Percentiles rank a stretch among this genome's conserved stretches.
Evolutionary conservation across 257 asterid species (phyloP).

Genomic region (Solanum pinnatisectum): DNA sequence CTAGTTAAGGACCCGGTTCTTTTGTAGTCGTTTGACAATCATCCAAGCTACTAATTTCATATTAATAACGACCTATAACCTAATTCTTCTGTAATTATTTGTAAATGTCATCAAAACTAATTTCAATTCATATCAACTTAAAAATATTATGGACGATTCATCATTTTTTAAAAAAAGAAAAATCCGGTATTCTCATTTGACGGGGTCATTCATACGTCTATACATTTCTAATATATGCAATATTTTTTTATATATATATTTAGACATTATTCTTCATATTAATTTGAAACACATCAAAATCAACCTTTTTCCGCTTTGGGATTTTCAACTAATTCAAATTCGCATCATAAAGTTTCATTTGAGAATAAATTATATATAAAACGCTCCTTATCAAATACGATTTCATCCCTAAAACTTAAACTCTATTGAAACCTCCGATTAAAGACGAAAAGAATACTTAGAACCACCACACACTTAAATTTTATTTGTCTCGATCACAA

Average conservation of each 20-base stretch:
- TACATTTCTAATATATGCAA: neutral
- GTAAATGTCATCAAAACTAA: neutral
- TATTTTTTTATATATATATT: neutral
- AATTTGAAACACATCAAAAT: neutral
- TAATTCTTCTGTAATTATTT: neutral
- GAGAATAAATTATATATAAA: neutral
- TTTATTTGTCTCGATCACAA: neutral
- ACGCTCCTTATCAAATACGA: too few species aligned
- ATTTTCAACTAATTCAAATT: neutral
- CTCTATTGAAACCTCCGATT: neutral
- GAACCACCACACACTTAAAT: neutral
- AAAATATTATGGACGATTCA: neutral
- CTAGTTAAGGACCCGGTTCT: neutral
- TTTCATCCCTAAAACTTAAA: neutral
- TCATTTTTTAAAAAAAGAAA: neutral
- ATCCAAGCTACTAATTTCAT: neutral
- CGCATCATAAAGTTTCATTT: neutral
- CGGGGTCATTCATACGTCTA: neutral
- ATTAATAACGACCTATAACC: neutral
- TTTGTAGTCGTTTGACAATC: neutral
- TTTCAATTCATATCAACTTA: neutral
- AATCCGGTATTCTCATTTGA: neutral
- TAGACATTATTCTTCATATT: neutral
- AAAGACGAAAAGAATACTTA: neutral
- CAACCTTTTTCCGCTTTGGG: neutral